phyloP scores from a whole-genome alignment of 2,329 filamentous ascomycete species.

The Orbilia javanica region DNA sequence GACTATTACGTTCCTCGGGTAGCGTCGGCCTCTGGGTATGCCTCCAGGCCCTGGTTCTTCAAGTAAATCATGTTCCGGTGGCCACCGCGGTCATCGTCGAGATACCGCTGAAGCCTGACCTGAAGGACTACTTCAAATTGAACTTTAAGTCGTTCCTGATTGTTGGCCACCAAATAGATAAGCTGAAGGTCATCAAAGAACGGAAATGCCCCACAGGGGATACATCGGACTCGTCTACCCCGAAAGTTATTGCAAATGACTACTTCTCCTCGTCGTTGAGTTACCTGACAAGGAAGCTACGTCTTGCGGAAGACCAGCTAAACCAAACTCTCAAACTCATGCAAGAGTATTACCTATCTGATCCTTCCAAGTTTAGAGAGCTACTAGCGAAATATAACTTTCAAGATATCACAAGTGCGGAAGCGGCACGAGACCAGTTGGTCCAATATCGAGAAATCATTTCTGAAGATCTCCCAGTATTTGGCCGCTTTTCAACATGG shows the following conservation, averaged over 20 bases:
- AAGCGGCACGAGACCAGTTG: slow-evolving; percentile 2
- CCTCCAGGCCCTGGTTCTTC: slow-evolving; percentile 12
- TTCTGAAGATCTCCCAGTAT: not conserved
- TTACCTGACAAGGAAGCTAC: slow-evolving; percentile 6
- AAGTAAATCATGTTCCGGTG: slow-evolving; percentile 10
- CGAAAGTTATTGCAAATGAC: not conserved
- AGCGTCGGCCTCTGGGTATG: slow-evolving; percentile 26
- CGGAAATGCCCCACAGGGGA: not conserved
- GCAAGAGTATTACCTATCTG: not conserved
- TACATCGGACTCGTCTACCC: not conserved
- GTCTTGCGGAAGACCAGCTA: slow-evolving; percentile 12
- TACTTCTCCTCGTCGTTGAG: not conserved
- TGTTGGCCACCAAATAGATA: slow-evolving; percentile 11
- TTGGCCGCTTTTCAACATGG: slow-evolving; percentile 20
- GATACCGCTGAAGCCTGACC: slow-evolving; percentile 24
- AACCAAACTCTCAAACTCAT: not conserved
- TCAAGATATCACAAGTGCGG: slow-evolving; percentile 12
- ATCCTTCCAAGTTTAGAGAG: not conserved
- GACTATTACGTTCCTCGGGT: slow-evolving; percentile 2
- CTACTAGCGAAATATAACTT: slow-evolving; percentile 4
- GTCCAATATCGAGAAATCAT: not conserved
- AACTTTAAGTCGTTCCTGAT: not conserved
- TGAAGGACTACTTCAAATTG: slow-evolving; percentile 9
- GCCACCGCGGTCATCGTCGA: slow-evolving; percentile 14
- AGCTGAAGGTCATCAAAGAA: not conserved